Base-by-base conservation (phyloP, 495 filamentous ascomycete species). In the Darksidea phi region DNA sequence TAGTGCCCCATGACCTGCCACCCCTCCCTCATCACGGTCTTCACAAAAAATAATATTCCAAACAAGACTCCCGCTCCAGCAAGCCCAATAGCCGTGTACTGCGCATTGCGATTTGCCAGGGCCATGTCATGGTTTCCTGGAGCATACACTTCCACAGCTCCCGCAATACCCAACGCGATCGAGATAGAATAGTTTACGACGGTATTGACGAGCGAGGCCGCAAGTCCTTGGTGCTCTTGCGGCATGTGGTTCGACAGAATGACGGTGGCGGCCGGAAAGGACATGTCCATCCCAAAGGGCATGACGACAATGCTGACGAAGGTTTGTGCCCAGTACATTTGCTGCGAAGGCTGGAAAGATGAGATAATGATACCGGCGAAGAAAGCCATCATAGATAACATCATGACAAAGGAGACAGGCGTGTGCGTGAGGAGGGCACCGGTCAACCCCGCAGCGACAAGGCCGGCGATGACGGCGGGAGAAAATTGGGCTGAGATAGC, bases 261-360 rank as follows among this genome's bases (percentile, higher is more conserved):
- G 38, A 72, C 49, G 2, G 66, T 69, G 0, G 69, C 61, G 4
- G 71, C 71, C 8, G 69, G 69, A 38, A 73, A 71, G 15, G 59
- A 63, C 64, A 70, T 71, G 54, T 71, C 69, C 70, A 73, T 73
- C 15, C 67, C 71, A 38, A 68, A 71, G 10, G 71, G 69, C 67
- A 73, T 71, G 57, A 73, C 58, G 61, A 71, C 47, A 34, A 71
- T 62, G 46, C 56, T 58, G 41, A 67, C 46, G 45, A 72, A 72
- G 36, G 64, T 67, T 36, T 72, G 67, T 1, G 66, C 67, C 70
- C 70, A 72, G 64, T 72, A 71, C 21, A 37, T 61, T 54, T 71
- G 68, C 3, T 68, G 48, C 17, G 50, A 55, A 4, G 68, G 68
- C 55, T 52, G 48, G 20, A 63, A 66, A 13, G 25, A 64, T 23